Conservation (phyloP, 371 early-diverging fungal genomes). For the Circinella umbellata region DNA sequence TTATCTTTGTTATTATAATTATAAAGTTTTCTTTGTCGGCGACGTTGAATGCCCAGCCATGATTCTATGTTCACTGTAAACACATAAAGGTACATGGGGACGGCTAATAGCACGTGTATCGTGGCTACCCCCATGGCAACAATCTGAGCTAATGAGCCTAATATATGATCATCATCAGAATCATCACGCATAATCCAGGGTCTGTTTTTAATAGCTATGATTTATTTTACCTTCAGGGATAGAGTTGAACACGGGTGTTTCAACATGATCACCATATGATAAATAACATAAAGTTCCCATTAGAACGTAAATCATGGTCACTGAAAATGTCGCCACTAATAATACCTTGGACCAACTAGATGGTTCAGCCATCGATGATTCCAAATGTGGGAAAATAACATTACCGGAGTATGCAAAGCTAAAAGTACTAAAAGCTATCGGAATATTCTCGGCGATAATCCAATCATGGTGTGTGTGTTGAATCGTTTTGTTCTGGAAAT, state of each 20-base stretch:
- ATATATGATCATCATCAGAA: not conserved
- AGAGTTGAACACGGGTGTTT: conserved; percentile 70
- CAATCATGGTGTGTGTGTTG: conserved; percentile 18
- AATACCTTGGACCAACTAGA: conserved; percentile 72
- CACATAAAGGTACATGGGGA: conserved; percentile 82
- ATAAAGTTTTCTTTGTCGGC: not conserved
- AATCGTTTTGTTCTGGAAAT: not conserved
- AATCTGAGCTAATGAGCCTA: conserved; percentile 47
- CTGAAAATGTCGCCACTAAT: conserved; percentile 65
- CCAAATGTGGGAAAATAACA: conserved; percentile 63
- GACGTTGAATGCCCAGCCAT: conserved; percentile 25
- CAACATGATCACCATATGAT: conserved; percentile 76
- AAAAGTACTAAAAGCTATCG: conserved; percentile 32
- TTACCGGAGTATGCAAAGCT: conserved; percentile 29
- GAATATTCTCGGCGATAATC: conserved; percentile 25
- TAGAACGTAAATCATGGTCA: conserved; percentile 74
- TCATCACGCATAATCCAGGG: not conserved
- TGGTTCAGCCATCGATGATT: conserved; percentile 75
- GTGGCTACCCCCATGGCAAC: conserved; percentile 77
- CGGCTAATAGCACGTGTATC: conserved; percentile 78
- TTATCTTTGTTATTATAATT: not conserved
- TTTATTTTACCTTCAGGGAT: conserved; percentile 48
- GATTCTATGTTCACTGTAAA: conserved; percentile 70
- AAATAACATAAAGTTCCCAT: conserved; percentile 78
- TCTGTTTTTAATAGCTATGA: too few relatives aligned